Evolutionary conservation across 345 rosid genomes (phyloP).

Genomic region (Pugionium cornutum): DNA sequence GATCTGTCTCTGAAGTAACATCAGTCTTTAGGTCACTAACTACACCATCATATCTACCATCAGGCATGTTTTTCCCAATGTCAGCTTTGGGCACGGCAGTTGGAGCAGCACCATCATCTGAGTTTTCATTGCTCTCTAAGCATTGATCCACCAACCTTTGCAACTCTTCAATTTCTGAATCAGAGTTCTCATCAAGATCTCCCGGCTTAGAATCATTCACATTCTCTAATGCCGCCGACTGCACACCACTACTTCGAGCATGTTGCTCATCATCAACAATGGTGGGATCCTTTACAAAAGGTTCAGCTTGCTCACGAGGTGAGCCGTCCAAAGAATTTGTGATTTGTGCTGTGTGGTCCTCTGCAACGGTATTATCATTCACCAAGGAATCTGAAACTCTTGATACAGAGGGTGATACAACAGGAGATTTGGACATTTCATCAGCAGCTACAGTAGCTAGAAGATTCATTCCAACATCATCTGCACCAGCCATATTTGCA

Average conservation of each 20-base stretch:
- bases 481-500: conserved; percentile 53
- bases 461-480: conserved; percentile 93
- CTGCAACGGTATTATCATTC: conserved; percentile 43
- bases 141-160: conserved; percentile 42
- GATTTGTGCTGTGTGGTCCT: conserved; percentile 42
- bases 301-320: conserved; percentile 36
- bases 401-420: conserved; percentile 55
- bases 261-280: conserved; percentile 37
- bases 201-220: conserved; percentile 29
- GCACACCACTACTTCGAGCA: conserved; percentile 25
- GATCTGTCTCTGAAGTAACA: conserved; percentile 39
- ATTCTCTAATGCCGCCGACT: conserved; percentile 38
- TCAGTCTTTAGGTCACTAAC: conserved; percentile 32
- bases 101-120: conserved; percentile 30
- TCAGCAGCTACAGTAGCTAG: conserved; percentile 96
- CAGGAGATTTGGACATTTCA: conserved; percentile 68
- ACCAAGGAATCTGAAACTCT: conserved; percentile 43
- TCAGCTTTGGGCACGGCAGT: conserved; percentile 25
- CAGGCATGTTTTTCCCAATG: conserved; percentile 35
- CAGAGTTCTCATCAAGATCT: conserved; percentile 36
- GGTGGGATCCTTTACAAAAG: conserved; percentile 37
- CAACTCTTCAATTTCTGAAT: conserved; percentile 38
- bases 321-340: conserved; percentile 32
- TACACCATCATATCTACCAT: conserved; percentile 33
- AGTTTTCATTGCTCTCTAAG: conserved; percentile 44